Conservation (phyloP, 2,329 filamentous ascomycete species). For the Diaporthe capsici region DNA sequence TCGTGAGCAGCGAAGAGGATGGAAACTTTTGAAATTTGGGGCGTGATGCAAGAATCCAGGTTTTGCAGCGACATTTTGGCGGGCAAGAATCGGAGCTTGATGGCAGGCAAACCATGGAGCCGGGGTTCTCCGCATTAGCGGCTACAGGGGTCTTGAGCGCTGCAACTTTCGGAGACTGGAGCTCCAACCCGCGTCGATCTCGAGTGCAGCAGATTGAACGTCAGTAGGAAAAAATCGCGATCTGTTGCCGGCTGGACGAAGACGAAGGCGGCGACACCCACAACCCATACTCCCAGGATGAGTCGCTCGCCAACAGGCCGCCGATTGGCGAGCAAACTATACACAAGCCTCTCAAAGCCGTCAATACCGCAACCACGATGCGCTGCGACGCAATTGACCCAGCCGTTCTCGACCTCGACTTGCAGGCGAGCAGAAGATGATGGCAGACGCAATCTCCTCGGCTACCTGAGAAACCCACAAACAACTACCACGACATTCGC, state of each 20-base stretch:
- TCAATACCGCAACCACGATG: slow-evolving; percentile 37
- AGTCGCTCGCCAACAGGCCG: slow-evolving; percentile 59
- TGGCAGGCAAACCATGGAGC: slow-evolving; percentile 35
- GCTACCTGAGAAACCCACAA: slow-evolving; percentile 23
- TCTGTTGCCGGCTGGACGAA: slow-evolving; percentile 22
- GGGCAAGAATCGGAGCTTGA: slow-evolving; percentile 39
- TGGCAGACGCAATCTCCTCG: slow-evolving; percentile 29
- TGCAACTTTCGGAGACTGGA: slow-evolving; percentile 21
- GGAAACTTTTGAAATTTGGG: slow-evolving; percentile 38
- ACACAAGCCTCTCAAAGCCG: slow-evolving; percentile 49
- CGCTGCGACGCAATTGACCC: slow-evolving; percentile 27
- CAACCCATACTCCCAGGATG: slow-evolving; percentile 52
- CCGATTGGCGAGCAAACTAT: slow-evolving; percentile 58
- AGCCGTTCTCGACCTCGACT: slow-evolving; percentile 40
- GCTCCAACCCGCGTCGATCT: slow-evolving; percentile 15
- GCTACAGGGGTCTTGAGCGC: slow-evolving; percentile 33
- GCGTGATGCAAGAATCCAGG: slow-evolving; percentile 34
- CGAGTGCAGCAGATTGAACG: slow-evolving; percentile 17
- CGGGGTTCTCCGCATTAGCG: slow-evolving; percentile 35
- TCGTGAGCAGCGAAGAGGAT: neutral
- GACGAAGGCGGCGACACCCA: slow-evolving; percentile 45
- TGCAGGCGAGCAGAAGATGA: slow-evolving; percentile 32
- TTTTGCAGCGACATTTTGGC: slow-evolving; percentile 37
- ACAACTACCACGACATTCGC: neutral
- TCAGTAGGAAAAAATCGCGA: slow-evolving; percentile 38